Percentiles rank a stretch among this genome's conserved stretches.
Evolutionary conservation across 2,329 filamentous ascomycete genomes (phyloP).

Genomic region (Neoascochyta sp.): DNA sequence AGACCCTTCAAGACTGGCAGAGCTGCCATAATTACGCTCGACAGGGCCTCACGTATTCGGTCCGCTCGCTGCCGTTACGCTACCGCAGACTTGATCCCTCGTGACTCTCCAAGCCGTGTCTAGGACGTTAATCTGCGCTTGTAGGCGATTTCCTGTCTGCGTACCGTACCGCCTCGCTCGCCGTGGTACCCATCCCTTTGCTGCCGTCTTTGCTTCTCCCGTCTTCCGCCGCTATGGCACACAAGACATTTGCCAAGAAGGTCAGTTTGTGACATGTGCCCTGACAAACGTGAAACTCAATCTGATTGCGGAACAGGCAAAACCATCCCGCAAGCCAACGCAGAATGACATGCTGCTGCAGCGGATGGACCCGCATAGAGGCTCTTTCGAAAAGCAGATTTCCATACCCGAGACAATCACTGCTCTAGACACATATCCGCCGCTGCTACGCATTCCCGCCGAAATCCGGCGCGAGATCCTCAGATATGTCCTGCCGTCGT

Average conservation of each 20-base stretch:
- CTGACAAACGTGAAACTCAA: constrained; percentile 4
- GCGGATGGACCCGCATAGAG: constrained; percentile 20
- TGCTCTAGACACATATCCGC: constrained; percentile 35
- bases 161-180: too few relatives aligned
- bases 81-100: too few relatives aligned
- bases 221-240: constrained; percentile 23
- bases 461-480: constrained; percentile 40
- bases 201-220: constrained; percentile 2
- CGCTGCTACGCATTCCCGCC: constrained; percentile 37
- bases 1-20: too few relatives aligned
- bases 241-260: constrained; percentile 35
- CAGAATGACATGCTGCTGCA: constrained; percentile 27
- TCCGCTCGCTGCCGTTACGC: too few relatives aligned
- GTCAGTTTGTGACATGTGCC: constrained; percentile 19
- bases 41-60: too few relatives aligned
- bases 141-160: too few relatives aligned
- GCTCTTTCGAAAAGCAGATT: constrained; percentile 34
- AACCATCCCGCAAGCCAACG: constrained; percentile 22
- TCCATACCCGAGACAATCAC: constrained; percentile 38
- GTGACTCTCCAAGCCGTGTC: too few relatives aligned
- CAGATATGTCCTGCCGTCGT: constrained; percentile 37
- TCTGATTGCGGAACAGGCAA: constrained; percentile 25
- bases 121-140: too few relatives aligned
- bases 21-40: too few relatives aligned
- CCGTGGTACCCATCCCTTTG: neutral